phyloP scores from a whole-genome alignment of 805 yeast species.

The Schizosaccharomyces lindneri region DNA sequence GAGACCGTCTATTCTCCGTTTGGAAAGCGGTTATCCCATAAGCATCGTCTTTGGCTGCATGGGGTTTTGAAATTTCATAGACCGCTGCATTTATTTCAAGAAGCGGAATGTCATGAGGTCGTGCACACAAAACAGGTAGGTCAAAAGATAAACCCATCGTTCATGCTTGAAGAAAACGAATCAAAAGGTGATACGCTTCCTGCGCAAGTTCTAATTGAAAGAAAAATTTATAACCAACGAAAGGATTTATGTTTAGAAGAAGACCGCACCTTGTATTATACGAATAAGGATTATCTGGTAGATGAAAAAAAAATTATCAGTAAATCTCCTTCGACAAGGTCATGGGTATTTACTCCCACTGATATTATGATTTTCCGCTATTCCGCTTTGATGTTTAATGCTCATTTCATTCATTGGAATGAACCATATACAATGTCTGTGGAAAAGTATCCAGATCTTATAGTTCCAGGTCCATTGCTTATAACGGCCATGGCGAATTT shows the following conservation, averaged over 20 bases:
- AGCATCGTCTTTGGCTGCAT: neutral
- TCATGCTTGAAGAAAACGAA: too few species aligned
- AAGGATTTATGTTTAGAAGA: neutral
- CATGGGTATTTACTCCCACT: conserved; percentile 5
- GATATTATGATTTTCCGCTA: conserved; percentile 14
- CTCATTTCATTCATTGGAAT: conserved; percentile 68
- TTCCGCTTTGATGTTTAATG: conserved; percentile 54
- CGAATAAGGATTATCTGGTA: neutral
- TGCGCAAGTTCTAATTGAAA: neutral
- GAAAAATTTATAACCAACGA: neutral
- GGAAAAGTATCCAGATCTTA: neutral
- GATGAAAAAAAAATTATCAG: neutral
- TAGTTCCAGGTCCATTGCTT: neutral
- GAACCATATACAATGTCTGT: conserved; percentile 12
- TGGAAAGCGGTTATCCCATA: neutral
- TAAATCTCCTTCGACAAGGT: neutral
- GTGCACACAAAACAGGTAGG: neutral
- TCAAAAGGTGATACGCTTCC: neutral
- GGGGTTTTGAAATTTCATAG: neutral
- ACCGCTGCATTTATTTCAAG: neutral
- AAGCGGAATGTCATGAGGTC: neutral
- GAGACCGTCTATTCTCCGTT: neutral
- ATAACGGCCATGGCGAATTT: neutral
- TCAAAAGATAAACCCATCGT: too few species aligned
- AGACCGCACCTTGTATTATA: neutral